These are phyloP conservation scores for Clonostachys rhizophaga DNA, from an alignment of 2,329 filamentous ascomycete species.

Conservation along the genomic window DNA sequence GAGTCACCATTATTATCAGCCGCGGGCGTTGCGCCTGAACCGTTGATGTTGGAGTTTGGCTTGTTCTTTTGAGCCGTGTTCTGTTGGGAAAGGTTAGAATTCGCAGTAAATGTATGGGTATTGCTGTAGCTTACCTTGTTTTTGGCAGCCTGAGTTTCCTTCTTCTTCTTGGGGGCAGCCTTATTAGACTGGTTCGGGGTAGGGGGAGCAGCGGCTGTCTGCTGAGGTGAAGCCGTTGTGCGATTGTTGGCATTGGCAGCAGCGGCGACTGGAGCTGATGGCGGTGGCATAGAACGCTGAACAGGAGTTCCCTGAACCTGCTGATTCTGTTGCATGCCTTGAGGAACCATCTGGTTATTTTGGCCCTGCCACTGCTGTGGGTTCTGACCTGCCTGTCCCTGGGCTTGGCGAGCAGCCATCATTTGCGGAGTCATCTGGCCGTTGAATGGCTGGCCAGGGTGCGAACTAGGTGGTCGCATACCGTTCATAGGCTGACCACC, in stretches of 20 bases:
- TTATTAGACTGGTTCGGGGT: constrained; percentile 73
- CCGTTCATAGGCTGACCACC: constrained; percentile 48
- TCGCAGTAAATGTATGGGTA: constrained; percentile 3
- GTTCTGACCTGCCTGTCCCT: constrained; percentile 18
- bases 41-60: constrained; percentile 42
- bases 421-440: constrained; percentile 56
- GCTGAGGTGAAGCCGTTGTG: constrained; percentile 57
- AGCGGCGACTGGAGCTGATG: constrained; percentile 50
- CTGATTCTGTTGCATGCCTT: constrained; percentile 31
- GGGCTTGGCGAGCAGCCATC: constrained; percentile 43
- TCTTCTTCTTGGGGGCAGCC: constrained; percentile 68
- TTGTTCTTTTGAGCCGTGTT: constrained; percentile 59
- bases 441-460: constrained; percentile 55
- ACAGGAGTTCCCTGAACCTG: constrained; percentile 65
- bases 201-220: constrained; percentile 63
- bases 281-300: constrained; percentile 65
- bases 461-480: constrained; percentile 66
- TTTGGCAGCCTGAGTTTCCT: constrained; percentile 61
- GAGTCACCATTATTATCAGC: constrained; percentile 51
- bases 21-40: constrained; percentile 44
- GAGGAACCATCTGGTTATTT: constrained; percentile 33
- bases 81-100: constrained; percentile 14
- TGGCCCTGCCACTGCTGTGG: constrained; percentile 32
- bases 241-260: constrained; percentile 43
- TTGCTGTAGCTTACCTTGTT: constrained; percentile 53